Percentiles rank a stretch among this genome's conserved stretches.
Evolutionary conservation across 495 filamentous ascomycete genomes (phyloP).

Genomic region (Rusavskia elegans): DNA sequence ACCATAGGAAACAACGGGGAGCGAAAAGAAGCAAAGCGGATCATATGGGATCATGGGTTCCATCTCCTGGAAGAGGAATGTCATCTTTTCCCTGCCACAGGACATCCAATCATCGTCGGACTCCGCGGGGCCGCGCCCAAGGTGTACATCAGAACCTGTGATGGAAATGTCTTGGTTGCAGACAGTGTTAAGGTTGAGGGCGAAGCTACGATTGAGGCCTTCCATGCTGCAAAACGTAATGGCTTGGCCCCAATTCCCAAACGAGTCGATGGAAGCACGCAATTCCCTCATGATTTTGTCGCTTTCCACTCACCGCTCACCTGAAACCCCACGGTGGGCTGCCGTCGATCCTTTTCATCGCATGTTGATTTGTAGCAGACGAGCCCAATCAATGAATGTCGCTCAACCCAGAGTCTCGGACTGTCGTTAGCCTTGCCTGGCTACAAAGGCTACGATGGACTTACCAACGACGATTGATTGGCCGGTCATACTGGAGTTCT

Average conservation of each 20-base stretch:
- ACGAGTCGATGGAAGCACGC: background rate
- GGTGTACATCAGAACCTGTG: conserved; percentile 11
- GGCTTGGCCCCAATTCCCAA: conserved; percentile 1
- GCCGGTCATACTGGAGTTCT: conserved; percentile 42
- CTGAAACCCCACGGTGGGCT: background rate
- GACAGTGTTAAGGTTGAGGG: conserved; percentile 11
- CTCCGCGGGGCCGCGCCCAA: background rate
- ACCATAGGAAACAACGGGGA: background rate
- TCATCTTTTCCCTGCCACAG: background rate
- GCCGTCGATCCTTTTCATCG: background rate
- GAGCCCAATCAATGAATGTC: background rate
- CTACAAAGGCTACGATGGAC: background rate
- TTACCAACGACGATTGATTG: conserved; percentile 37
- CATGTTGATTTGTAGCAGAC: background rate
- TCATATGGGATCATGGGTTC: conserved; percentile 14
- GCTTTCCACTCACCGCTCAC: background rate
- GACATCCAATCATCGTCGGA: conserved; percentile 7
- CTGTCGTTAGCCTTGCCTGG: background rate
- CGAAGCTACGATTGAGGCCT: background rate
- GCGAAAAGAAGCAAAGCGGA: conserved; percentile 1
- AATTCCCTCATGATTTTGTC: background rate
- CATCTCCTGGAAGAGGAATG: background rate
- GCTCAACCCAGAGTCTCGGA: background rate
- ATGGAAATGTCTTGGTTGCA: conserved; percentile 3
- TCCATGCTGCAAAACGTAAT: conserved; percentile 4